phyloP scores from a whole-genome alignment of 2,329 filamentous ascomycete genomes.

The Fusarium torulosum region DNA sequence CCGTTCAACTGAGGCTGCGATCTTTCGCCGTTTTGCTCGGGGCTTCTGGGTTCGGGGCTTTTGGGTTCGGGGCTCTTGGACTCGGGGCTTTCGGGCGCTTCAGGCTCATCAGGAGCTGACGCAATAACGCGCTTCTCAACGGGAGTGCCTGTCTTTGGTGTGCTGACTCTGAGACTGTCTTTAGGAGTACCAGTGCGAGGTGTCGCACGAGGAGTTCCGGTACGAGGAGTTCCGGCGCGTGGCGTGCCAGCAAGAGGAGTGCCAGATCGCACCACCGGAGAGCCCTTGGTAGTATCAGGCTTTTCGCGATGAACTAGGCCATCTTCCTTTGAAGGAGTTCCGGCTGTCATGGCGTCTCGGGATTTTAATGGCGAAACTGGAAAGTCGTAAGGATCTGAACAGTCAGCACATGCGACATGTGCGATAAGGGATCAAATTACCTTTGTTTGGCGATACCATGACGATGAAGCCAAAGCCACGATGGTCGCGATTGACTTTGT shows the following conservation, averaged over 20 bases:
- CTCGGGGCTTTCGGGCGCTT: not conserved
- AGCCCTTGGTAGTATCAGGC: constrained; percentile 20
- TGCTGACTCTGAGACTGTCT: constrained; percentile 3
- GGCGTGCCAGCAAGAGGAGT: constrained; percentile 26
- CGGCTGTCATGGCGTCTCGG: constrained; percentile 21
- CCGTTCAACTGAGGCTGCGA: constrained; percentile 27
- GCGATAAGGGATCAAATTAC: constrained; percentile 14
- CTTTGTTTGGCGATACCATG: constrained; percentile 33
- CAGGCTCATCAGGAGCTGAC: not conserved
- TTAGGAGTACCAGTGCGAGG: constrained; percentile 1
- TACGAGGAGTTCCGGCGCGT: constrained; percentile 25
- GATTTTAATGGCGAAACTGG: constrained; percentile 37
- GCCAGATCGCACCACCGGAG: constrained; percentile 21
- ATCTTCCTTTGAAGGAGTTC: constrained; percentile 34
- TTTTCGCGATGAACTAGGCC: constrained; percentile 33
- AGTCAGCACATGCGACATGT: constrained; percentile 10
- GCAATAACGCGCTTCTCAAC: constrained; percentile 8
- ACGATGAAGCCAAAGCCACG: not conserved
- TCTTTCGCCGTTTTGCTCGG: constrained; percentile 17
- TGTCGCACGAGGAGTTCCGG: constrained; percentile 27
- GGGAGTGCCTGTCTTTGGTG: constrained; percentile 28
- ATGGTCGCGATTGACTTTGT: constrained; percentile 27
- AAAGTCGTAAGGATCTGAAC: constrained; percentile 45
- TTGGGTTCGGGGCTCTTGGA: not conserved
- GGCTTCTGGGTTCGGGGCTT: not conserved